Evolutionary conservation across 768 basidiomycete genomes (phyloP).

Genomic region (Rhizopogon vinicolor): DNA sequence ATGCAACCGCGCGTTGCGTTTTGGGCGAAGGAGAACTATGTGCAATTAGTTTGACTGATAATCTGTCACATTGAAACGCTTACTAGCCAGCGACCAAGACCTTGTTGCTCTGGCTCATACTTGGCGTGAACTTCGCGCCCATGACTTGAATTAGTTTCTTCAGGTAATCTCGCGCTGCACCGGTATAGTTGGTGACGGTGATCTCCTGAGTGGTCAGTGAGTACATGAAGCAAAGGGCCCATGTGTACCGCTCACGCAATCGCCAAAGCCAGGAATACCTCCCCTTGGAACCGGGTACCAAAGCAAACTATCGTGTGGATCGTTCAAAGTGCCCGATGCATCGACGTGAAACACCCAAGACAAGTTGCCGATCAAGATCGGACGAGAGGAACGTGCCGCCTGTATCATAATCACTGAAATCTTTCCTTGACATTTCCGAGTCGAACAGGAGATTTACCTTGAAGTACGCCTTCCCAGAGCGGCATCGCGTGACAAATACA

Average conservation of each 20-base stretch:
- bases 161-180: constrained; percentile 81
- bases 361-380: constrained; percentile 59
- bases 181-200: constrained; percentile 87
- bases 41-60: background rate
- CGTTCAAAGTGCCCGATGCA: constrained; percentile 50
- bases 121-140: constrained; percentile 80
- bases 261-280: constrained; percentile 52
- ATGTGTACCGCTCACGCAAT: constrained; percentile 47
- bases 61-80: constrained; percentile 22
- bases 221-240: background rate
- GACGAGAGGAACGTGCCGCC: constrained; percentile 43
- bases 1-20: constrained; percentile 65
- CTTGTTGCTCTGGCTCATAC: constrained; percentile 73
- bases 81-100: constrained; percentile 83
- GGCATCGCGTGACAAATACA: constrained; percentile 65
- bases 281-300: constrained; percentile 78
- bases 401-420: constrained; percentile 20
- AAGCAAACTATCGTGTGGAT: constrained; percentile 70
- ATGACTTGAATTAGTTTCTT: constrained; percentile 74
- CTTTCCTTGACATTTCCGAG: background rate
- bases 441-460: constrained; percentile 38
- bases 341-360: constrained; percentile 83
- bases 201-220: constrained; percentile 46
- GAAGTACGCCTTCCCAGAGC: constrained; percentile 67
- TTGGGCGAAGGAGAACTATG: constrained; percentile 46